Evolutionary conservation across 805 yeast genomes (phyloP).

Genomic region (Candida ovalis): DNA sequence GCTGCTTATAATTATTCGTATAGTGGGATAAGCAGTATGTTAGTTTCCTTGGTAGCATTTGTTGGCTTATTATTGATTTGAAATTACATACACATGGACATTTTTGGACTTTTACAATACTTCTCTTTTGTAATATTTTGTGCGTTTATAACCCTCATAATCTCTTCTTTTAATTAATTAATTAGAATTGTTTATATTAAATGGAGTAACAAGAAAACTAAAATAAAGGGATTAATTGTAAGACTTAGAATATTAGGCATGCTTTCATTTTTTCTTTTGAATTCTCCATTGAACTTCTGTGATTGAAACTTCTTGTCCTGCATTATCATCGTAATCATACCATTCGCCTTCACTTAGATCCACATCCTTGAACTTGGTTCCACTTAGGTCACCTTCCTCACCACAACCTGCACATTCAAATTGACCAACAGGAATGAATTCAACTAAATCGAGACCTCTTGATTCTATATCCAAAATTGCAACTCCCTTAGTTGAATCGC

Average conservation of each 20-base stretch:
- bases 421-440: constrained; percentile 62
- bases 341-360: constrained; percentile 81
- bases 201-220: not conserved
- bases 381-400: constrained; percentile 9
- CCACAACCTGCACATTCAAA: constrained; percentile 56
- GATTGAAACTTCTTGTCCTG: constrained; percentile 74
- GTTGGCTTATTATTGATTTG: not conserved
- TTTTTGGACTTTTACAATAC: not conserved
- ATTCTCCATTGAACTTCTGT: constrained; percentile 71
- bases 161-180: no score
- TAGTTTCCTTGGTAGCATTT: not conserved
- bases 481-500: constrained; percentile 40
- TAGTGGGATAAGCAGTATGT: not conserved
- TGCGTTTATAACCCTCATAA: not conserved
- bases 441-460: constrained; percentile 74
- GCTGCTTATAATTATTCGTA: not conserved
- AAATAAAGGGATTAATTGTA: not conserved
- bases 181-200: not conserved
- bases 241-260: no score
- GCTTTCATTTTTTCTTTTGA: constrained; percentile 12
- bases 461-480: constrained; percentile 69
- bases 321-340: constrained; percentile 92
- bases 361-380: constrained; percentile 54
- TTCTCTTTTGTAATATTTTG: not conserved
- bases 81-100: no score